These are phyloP conservation scores for Colletotrichum sp. DNA, from an alignment of 2,329 filamentous ascomycete species.

Conservation along the genomic window DNA sequence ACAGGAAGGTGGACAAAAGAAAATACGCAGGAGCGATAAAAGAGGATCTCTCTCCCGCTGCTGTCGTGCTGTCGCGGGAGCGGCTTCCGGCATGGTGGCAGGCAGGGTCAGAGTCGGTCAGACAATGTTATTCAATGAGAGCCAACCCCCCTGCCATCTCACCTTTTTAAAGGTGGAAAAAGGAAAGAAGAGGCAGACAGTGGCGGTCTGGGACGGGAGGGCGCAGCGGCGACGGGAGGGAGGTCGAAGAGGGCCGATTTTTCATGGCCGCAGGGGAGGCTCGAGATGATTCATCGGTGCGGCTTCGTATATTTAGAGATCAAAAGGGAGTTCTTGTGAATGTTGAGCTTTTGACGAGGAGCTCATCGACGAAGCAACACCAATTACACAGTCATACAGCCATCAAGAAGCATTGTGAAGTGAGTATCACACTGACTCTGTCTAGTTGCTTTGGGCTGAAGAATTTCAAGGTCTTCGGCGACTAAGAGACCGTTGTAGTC, in stretches of 20 bases:
- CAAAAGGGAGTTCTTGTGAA: neutral
- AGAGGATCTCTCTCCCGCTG: neutral
- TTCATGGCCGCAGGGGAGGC: neutral
- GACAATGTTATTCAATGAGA: neutral
- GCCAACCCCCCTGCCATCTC: neutral
- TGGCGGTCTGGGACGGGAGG: conserved; percentile 16
- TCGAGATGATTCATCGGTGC: neutral
- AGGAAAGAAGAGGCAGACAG: conserved; percentile 9
- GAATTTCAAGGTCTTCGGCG: neutral
- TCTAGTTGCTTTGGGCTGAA: neutral
- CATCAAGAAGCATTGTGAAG: rapidly evolving
- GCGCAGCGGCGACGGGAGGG: conserved; percentile 1
- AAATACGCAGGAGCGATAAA: neutral
- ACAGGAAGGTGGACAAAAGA: neutral
- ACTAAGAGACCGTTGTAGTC: no score
- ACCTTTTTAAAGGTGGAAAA: neutral
- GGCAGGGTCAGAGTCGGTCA: neutral
- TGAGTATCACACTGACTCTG: neutral
- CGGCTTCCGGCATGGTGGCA: conserved; percentile 6
- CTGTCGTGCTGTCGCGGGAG: neutral
- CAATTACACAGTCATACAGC: rapidly evolving
- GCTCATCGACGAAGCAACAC: neutral
- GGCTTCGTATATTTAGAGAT: neutral
- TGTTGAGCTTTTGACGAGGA: neutral
- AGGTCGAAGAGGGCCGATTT: neutral